Conservation (phyloP, 176 grass and related monocot genomes). For the Oryza meridionalis region DNA sequence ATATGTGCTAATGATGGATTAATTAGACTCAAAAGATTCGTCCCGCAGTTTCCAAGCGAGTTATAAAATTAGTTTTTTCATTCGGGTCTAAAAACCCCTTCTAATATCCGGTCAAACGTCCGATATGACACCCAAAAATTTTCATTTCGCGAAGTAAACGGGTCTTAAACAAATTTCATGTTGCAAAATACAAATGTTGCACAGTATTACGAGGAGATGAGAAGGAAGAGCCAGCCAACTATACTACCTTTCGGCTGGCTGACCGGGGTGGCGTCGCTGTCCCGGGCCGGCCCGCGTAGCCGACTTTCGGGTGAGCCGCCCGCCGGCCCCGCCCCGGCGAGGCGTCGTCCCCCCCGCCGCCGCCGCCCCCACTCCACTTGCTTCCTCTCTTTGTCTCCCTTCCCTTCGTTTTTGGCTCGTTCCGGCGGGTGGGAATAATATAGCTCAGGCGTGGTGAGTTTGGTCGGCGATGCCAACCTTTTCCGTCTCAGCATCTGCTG, state of each 20-base stretch:
- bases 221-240: not conserved
- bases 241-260: slow-evolving; percentile 46
- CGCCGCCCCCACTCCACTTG: slow-evolving; percentile 12
- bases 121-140: too few species aligned
- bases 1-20: too few species aligned
- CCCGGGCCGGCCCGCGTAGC: not conserved
- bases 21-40: too few species aligned
- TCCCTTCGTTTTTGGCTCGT: slow-evolving; percentile 47
- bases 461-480: slow-evolving; percentile 51
- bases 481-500: slow-evolving; percentile 32
- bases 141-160: too few species aligned
- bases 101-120: too few species aligned
- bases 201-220: not conserved
- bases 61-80: too few species aligned
- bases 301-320: slow-evolving; percentile 22
- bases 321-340: slow-evolving; percentile 12
- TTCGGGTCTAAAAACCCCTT: too few species aligned
- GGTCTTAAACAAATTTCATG: not conserved
- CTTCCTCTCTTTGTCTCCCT: not conserved
- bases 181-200: not conserved
- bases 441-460: not conserved
- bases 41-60: too few species aligned
- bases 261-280: slow-evolving; percentile 36
- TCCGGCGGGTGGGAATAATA: slow-evolving; percentile 26
- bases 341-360: slow-evolving; percentile 1